These are phyloP conservation scores for Ciborinia camelliae DNA, from an alignment of 2,329 filamentous ascomycete genomes.

Conservation along the genomic window DNA sequence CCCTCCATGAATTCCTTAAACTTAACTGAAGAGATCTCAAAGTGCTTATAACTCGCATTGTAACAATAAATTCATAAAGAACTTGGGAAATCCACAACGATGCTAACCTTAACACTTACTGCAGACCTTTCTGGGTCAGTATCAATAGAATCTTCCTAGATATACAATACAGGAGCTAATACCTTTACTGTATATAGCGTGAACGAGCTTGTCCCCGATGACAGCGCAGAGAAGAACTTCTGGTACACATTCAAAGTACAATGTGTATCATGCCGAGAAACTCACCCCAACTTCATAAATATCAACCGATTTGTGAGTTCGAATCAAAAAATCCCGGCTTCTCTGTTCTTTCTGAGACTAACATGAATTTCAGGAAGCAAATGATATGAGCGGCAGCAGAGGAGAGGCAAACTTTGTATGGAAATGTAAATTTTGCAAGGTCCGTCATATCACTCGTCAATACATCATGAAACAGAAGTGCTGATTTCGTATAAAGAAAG, in stretches of 20 bases:
- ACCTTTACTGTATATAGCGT: conserved; percentile 56
- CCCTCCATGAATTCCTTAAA: conserved; percentile 6
- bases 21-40: too few species aligned
- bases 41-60: too few species aligned
- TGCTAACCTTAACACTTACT: conserved; percentile 64
- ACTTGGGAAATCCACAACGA: conserved; percentile 25
- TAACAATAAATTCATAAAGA: background rate
- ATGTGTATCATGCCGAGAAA: conserved; percentile 95
- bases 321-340: background rate
- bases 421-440: conserved; percentile 98
- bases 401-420: conserved; percentile 99
- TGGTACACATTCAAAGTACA: conserved; percentile 98
- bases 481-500: conserved; percentile 52
- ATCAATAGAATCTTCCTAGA: background rate
- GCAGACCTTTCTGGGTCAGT: conserved; percentile 68
- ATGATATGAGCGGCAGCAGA: conserved; percentile 87
- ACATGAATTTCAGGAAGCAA: conserved; percentile 61
- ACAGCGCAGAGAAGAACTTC: conserved; percentile 79
- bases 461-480: background rate
- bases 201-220: conserved; percentile 80
- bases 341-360: background rate
- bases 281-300: conserved; percentile 79
- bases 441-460: conserved; percentile 40
- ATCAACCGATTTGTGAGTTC: conserved; percentile 75
- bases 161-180: background rate